These are phyloP conservation scores for Rhizophora apiculata DNA, from an alignment of 345 rosid genomes.

Conservation along the genomic window DNA sequence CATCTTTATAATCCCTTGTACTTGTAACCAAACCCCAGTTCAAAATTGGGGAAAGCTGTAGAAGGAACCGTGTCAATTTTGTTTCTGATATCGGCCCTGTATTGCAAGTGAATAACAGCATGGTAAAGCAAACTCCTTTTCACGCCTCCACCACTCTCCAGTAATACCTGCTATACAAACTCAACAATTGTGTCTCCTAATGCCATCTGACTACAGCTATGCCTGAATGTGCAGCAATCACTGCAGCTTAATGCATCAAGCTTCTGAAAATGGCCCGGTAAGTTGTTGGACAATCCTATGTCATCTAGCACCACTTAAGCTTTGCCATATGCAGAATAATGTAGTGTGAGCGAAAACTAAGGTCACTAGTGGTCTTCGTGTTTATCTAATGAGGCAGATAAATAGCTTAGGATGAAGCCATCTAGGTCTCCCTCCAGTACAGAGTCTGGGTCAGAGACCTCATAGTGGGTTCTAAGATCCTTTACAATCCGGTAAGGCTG, in stretches of 20 bases:
- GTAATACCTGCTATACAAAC: too few species aligned
- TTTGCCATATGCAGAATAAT: background rate
- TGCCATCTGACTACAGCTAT: too few species aligned
- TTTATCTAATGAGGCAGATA: conserved; percentile 68
- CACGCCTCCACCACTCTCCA: too few species aligned
- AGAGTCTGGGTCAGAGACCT: conserved; percentile 85
- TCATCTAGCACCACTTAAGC: background rate
- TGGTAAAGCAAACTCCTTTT: too few species aligned
- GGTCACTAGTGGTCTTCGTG: conserved; percentile 31
- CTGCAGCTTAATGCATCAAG: background rate
- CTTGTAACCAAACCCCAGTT: too few species aligned
- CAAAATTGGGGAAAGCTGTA: too few species aligned
- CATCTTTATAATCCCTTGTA: too few species aligned
- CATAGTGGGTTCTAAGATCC: conserved; percentile 87
- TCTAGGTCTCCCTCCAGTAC: conserved; percentile 89
- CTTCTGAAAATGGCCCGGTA: background rate
- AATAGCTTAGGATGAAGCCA: conserved; percentile 74
- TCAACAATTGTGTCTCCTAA: too few species aligned
- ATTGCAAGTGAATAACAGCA: too few species aligned
- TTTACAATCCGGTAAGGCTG: conserved; percentile 96
- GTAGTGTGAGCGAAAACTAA: background rate
- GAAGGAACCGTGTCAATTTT: too few species aligned
- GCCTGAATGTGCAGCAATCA: background rate
- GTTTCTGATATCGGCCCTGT: too few species aligned
- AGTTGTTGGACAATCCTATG: background rate